phyloP scores from a whole-genome alignment of 2,329 filamentous ascomycete species.

The Diaporthe helianthi region DNA sequence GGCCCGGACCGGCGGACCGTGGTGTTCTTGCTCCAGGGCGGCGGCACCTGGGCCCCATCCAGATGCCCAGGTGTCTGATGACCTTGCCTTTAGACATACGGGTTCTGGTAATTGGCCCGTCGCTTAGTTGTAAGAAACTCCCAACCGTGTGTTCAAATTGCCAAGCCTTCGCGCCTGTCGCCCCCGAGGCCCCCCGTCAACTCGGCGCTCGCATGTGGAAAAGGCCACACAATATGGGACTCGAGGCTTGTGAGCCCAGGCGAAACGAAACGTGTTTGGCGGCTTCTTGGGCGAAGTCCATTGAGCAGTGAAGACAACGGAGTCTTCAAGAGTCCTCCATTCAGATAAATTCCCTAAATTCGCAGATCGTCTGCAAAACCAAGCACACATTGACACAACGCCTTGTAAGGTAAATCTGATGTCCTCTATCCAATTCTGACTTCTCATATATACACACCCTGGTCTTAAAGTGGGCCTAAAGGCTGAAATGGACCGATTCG shows the following conservation, averaged over 20 bases:
- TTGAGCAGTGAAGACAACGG: neutral
- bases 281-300: neutral
- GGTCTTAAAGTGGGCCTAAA: neutral
- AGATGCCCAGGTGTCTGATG: neutral
- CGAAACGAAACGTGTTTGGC: neutral
- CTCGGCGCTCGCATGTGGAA: neutral
- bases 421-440: neutral
- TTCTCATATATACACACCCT: neutral
- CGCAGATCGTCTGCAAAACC: neutral
- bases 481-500: neutral
- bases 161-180: neutral
- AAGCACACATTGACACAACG: neutral
- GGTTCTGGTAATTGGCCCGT: neutral
- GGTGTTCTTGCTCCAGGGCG: neutral
- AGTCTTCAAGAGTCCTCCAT: neutral
- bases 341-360: neutral
- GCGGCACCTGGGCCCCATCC: neutral
- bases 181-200: neutral
- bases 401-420: neutral
- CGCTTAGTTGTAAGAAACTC: neutral
- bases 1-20: neutral
- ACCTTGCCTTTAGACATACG: neutral
- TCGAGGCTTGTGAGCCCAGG: neutral
- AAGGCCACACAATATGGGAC: neutral
- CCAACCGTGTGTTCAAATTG: neutral